Conservation (phyloP, 768 basidiomycete genomes). For the Leccinum sublutescens region DNA sequence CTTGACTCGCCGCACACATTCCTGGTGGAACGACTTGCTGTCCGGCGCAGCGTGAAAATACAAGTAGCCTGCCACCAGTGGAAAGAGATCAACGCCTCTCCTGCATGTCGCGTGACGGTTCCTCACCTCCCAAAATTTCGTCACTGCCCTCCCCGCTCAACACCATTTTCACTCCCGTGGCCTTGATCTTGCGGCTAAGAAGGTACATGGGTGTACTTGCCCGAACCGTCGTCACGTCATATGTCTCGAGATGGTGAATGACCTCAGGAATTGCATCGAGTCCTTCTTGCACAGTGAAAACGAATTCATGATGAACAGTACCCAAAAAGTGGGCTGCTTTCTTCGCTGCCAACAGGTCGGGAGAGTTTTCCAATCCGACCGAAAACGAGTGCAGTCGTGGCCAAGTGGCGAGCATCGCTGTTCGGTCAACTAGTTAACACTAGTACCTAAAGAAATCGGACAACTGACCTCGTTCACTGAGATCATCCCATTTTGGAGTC, state of each 20-base stretch:
- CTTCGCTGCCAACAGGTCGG: constrained; percentile 92
- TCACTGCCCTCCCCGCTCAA: constrained; percentile 97
- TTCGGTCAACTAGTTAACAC: constrained; percentile 7
- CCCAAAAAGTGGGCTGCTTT: constrained; percentile 93
- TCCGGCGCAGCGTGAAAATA: constrained; percentile 99
- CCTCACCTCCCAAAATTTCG: constrained; percentile 89
- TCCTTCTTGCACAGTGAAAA: constrained; percentile 97
- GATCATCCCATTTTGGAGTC: constrained; percentile 46
- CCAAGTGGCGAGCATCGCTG: constrained; percentile 83
- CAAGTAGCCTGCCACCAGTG: constrained; percentile 71
- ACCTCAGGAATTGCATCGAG: constrained; percentile 97
- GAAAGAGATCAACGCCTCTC: constrained; percentile 6
- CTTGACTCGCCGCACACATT: constrained; percentile 92
- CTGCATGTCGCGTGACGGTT: neutral
- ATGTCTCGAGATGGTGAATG: constrained; percentile 97
- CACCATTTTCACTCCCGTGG: constrained; percentile 99
- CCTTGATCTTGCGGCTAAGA: constrained; percentile 96
- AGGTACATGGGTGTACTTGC: constrained; percentile 99
- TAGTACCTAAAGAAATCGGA: neutral
- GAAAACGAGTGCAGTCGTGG: constrained; percentile 98
- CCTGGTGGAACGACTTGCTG: constrained; percentile 85
- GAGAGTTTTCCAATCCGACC: constrained; percentile 91
- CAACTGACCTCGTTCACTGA: constrained; percentile 52
- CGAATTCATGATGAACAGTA: constrained; percentile 95
- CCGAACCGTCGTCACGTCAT: constrained; percentile 97